Conservation (phyloP, 108 stramenopile species). For the Fragilaria crotonensis region DNA sequence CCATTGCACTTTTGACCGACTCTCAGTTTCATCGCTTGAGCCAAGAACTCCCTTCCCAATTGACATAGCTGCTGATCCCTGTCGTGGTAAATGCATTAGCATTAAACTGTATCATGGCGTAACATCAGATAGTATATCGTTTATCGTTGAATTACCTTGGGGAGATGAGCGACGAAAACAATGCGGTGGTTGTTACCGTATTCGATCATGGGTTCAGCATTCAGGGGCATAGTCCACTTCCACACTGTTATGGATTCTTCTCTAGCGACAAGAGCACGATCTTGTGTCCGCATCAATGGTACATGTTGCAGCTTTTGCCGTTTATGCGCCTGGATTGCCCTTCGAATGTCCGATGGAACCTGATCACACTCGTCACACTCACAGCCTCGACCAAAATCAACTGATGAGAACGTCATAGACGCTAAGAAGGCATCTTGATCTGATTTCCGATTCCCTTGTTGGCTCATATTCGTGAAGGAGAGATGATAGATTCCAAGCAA, state of each 20-base stretch:
- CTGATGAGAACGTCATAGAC: conserved; percentile 48
- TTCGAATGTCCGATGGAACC: conserved; percentile 13
- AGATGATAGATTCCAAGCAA: no score
- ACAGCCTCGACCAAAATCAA: conserved; percentile 6
- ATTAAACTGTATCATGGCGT: background rate
- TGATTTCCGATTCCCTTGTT: background rate
- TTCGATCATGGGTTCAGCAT: conserved; percentile 49
- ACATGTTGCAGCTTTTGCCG: conserved; percentile 18
- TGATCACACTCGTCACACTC: conserved; percentile 54
- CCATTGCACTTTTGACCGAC: conserved; percentile 39
- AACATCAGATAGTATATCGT: background rate
- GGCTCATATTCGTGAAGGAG: background rate
- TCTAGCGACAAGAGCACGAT: conserved; percentile 38
- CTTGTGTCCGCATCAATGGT: conserved; percentile 32
- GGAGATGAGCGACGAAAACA: conserved; percentile 21
- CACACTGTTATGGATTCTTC: conserved; percentile 30
- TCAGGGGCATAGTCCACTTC: conserved; percentile 33
- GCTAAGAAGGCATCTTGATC: conserved; percentile 23
- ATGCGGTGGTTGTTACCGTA: conserved; percentile 40
- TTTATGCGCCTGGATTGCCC: conserved; percentile 24
- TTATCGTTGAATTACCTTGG: conserved; percentile 15
- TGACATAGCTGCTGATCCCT: conserved; percentile 28
- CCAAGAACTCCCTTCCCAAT: conserved; percentile 72
- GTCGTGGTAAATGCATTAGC: background rate
- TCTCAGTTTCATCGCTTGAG: conserved; percentile 46